These are phyloP conservation scores for Lactifluus subvellereus DNA, from an alignment of 768 basidiomycete genomes.

Conservation along the genomic window DNA sequence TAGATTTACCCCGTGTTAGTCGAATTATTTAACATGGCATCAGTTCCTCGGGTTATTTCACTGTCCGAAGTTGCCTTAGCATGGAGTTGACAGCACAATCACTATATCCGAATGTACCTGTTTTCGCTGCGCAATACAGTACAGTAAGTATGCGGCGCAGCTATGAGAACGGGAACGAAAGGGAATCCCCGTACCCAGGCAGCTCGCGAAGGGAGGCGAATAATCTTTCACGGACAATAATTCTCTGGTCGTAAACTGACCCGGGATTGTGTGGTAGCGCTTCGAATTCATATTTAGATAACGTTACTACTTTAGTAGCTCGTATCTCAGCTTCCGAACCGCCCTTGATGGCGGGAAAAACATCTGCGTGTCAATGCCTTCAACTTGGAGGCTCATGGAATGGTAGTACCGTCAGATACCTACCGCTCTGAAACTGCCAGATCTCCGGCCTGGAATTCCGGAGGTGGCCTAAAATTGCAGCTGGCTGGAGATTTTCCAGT, in stretches of 20 bases:
- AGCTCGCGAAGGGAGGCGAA: background rate
- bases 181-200: background rate
- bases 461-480: background rate
- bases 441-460: background rate
- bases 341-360: background rate
- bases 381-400: background rate
- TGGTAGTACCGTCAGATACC: background rate
- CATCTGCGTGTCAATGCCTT: background rate
- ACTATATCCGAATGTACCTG: too few relatives aligned
- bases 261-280: background rate
- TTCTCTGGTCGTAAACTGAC: background rate
- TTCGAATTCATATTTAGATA: background rate
- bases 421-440: background rate
- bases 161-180: too few relatives aligned
- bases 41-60: background rate
- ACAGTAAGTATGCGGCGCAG: background rate
- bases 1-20: background rate
- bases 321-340: background rate
- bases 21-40: background rate
- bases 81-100: background rate
- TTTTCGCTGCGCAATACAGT: background rate
- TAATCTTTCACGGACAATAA: background rate
- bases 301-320: background rate
- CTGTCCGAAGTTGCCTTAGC: background rate
- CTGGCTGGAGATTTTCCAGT: background rate